phyloP scores from a whole-genome alignment of 2,329 filamentous ascomycete species.

The Bisporella sp. region DNA sequence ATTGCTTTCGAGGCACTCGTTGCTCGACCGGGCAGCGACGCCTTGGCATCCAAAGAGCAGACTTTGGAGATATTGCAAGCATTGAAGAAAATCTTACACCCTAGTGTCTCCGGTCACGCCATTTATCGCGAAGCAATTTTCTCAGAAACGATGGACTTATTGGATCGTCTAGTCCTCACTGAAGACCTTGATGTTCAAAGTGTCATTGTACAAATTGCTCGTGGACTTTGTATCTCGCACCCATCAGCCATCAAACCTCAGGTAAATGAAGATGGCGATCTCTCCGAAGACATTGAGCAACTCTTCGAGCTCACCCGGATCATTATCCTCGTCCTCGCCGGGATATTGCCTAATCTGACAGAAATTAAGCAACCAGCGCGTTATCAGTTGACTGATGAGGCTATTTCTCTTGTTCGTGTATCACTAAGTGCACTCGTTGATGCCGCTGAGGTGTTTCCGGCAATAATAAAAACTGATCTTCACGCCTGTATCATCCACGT shows the following conservation, averaged over 20 bases:
- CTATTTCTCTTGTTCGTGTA: constrained; percentile 69
- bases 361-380: constrained; percentile 53
- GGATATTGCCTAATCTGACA: constrained; percentile 75
- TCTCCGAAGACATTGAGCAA: constrained; percentile 96
- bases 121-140: constrained; percentile 96
- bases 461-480: constrained; percentile 92
- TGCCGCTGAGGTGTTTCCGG: constrained; percentile 89
- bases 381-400: constrained; percentile 83
- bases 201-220: constrained; percentile 89
- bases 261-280: constrained; percentile 62
- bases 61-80: constrained; percentile 84
- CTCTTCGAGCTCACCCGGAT: constrained; percentile 94
- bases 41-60: constrained; percentile 67
- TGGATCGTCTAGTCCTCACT: constrained; percentile 87
- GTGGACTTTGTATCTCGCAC: constrained; percentile 83
- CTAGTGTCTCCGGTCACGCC: constrained; percentile 89
- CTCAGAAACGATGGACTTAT: constrained; percentile 91
- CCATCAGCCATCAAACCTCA: constrained; percentile 72
- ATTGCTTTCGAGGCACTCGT: constrained; percentile 94
- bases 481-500: constrained; percentile 97
- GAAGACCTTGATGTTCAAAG: constrained; percentile 83
- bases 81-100: constrained; percentile 89
- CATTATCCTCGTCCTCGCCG: constrained; percentile 86
- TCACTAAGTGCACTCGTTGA: constrained; percentile 86
- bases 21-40: constrained; percentile 61